These are phyloP conservation scores for Cercospora citrullina DNA, from an alignment of 2,329 filamentous ascomycete genomes.

Conservation along the genomic window DNA sequence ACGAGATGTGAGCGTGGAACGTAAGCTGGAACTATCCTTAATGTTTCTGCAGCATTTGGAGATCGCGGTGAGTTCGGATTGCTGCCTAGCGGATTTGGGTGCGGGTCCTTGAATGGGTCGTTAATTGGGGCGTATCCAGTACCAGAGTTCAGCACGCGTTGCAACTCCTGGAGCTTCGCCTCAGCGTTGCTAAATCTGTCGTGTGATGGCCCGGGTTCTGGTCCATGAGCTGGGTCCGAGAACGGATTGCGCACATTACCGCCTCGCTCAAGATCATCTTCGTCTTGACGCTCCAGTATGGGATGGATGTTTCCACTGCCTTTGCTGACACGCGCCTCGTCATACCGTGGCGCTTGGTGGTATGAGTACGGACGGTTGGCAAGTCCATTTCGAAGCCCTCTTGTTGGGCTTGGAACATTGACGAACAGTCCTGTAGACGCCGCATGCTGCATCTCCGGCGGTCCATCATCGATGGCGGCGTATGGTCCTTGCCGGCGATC, in stretches of 20 bases:
- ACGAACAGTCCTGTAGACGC: slow-evolving; percentile 51
- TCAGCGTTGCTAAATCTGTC: slow-evolving; percentile 21
- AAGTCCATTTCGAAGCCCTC: slow-evolving; percentile 47
- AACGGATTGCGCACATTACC: slow-evolving; percentile 41
- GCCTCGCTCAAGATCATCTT: slow-evolving; percentile 18
- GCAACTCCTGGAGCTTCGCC: slow-evolving; percentile 23
- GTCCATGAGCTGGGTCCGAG: slow-evolving; percentile 38
- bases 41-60: slow-evolving; percentile 23
- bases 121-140: slow-evolving; percentile 7
- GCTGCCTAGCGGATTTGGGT: slow-evolving; percentile 41
- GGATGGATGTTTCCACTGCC: slow-evolving; percentile 45
- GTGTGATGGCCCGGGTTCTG: slow-evolving; percentile 23
- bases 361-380: slow-evolving; percentile 41
- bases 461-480: slow-evolving; percentile 35
- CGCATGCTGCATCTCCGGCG: slow-evolving; percentile 30
- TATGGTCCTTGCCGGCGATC: slow-evolving; percentile 45
- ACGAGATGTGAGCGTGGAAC: slow-evolving; percentile 23
- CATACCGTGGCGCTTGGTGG: slow-evolving; percentile 46
- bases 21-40: slow-evolving; percentile 33
- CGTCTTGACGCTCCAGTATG: slow-evolving; percentile 28
- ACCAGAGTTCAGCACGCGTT: slow-evolving; percentile 19
- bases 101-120: slow-evolving; percentile 46
- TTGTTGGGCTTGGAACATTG: slow-evolving; percentile 51
- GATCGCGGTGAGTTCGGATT: slow-evolving; percentile 35
- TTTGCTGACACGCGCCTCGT: slow-evolving; percentile 51